Conservation (phyloP, 169 alveolate species). For the Plasmodium fragile region DNA sequence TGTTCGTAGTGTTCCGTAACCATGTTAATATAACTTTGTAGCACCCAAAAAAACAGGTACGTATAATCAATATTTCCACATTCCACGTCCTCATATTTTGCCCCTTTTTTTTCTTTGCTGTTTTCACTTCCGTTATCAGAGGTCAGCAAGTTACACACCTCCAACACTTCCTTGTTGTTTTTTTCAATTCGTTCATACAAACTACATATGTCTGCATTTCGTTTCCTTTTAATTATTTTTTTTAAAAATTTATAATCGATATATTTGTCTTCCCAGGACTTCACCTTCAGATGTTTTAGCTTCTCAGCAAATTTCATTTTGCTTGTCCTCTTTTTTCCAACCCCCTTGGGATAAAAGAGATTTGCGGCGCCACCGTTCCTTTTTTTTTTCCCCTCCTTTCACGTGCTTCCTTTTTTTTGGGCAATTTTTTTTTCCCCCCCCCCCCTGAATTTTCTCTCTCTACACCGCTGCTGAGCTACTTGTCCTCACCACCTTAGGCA, state of each 20-base stretch:
- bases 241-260: slow-evolving; percentile 65
- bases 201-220: slow-evolving; percentile 29
- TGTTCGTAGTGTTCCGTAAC: slow-evolving; percentile 78
- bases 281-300: slow-evolving; percentile 66
- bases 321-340: neutral
- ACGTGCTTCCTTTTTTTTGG: neutral
- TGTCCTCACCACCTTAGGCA: neutral
- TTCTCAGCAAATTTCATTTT: slow-evolving; percentile 81
- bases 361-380: neutral
- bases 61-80: slow-evolving; percentile 69
- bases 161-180: slow-evolving; percentile 33
- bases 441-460: too few species aligned
- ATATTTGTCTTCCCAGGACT: slow-evolving; percentile 78
- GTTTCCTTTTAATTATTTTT: slow-evolving; percentile 32
- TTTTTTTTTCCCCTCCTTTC: neutral
- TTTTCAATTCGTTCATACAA: slow-evolving; percentile 39
- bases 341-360: neutral
- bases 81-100: slow-evolving; percentile 4
- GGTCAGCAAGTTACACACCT: slow-evolving; percentile 40
- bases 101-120: slow-evolving; percentile 31
- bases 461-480: neutral
- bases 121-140: neutral
- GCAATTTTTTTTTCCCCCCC: too few species aligned
- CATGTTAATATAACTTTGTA: slow-evolving; percentile 81
- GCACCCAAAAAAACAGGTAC: slow-evolving; percentile 76